Conservation (phyloP, 1,284 basidiomycete species). For the Trichosporon faecale region DNA sequence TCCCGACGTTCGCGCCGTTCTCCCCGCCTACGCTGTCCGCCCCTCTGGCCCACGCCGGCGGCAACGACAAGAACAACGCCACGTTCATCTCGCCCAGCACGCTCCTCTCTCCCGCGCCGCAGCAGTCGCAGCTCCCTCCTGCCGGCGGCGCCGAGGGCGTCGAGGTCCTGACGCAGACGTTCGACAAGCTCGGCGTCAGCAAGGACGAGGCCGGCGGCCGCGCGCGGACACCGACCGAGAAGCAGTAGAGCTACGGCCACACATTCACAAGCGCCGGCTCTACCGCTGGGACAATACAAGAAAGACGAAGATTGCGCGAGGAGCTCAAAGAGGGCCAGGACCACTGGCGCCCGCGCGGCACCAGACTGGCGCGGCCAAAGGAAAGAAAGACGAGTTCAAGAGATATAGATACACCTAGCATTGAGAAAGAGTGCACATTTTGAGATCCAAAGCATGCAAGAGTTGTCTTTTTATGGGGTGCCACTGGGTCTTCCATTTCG, state of each 20-base stretch:
- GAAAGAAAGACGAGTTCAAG: neutral
- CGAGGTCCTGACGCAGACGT: conserved; percentile 12
- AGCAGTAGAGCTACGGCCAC: neutral
- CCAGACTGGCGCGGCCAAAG: no score
- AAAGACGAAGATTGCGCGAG: neutral
- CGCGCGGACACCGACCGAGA: neutral
- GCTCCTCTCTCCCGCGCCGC: conserved; percentile 36
- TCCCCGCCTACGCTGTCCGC: conserved; percentile 31
- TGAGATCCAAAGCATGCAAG: conserved; percentile 10
- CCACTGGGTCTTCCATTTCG: no score
- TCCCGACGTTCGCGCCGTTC: conserved; percentile 41
- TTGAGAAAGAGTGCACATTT: conserved; percentile 9
- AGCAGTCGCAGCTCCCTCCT: conserved; percentile 13
- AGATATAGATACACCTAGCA: conserved; percentile 9
- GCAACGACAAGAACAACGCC: conserved; percentile 5
- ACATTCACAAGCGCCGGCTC: neutral
- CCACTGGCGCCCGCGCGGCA: no score
- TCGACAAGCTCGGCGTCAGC: conserved; percentile 18
- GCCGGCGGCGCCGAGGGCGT: conserved; percentile 6
- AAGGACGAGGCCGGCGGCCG: neutral
- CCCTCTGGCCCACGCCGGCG: conserved; percentile 23
- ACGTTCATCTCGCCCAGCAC: conserved; percentile 44
- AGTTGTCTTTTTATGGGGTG: conserved; percentile 7
- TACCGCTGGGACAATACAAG: neutral
- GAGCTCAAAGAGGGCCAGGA: neutral